Evolutionary conservation across 306 rosid species (phyloP), one percentile per base, ranked within the genome.

Genomic region (Pterocarpus macrocarpus): DNA sequence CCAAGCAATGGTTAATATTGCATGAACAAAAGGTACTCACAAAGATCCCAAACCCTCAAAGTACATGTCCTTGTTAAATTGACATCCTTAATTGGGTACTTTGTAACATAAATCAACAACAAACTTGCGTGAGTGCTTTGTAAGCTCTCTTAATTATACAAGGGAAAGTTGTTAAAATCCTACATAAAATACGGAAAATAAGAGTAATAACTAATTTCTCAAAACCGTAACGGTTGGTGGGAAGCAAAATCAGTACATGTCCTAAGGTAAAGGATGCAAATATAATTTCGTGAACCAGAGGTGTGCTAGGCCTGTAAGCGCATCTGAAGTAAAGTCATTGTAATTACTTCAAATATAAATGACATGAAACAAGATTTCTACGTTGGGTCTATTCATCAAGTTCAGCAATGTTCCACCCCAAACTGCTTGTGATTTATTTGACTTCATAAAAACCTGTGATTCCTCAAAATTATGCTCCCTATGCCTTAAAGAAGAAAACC

Each of bases 401-500:
- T 47, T 47, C 52, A 9, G 13, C 52, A 47, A 47, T 8, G 52
- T 47, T 10, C 52, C 14, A 43, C 4, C 52, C 2, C 1, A 3
- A 47, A 47, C 52, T 10, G 52, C 15, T 47, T 47, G 52, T 47
- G 52, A 47, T 10, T 10, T 10, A 47, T 47, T 47, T 47, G 14
- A 47, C 3, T 47, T 10, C 52, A 2, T 47, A 47, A 8, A 47
- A 47, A 11, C 52, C 9, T 41, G 7, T 41, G 8, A 41, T 41
- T 5, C 39, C 45, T 41, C 45, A 41, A 41, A 41, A 78, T 30
- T 34, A 12, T 50, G 69, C 33, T 70, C 62, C 45, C 6, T 49
- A 36, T 22, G 30, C 57, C 50, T 79, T 53, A 65, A 73, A 52
- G 79, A 64, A 49, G 11, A 43, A 73, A 80, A 72, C 16, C 44